Percentiles rank a stretch among this genome's conserved stretches.
phyloP scores from a whole-genome alignment of 176 grass and related monocot genomes.

The Zea luxurians region DNA sequence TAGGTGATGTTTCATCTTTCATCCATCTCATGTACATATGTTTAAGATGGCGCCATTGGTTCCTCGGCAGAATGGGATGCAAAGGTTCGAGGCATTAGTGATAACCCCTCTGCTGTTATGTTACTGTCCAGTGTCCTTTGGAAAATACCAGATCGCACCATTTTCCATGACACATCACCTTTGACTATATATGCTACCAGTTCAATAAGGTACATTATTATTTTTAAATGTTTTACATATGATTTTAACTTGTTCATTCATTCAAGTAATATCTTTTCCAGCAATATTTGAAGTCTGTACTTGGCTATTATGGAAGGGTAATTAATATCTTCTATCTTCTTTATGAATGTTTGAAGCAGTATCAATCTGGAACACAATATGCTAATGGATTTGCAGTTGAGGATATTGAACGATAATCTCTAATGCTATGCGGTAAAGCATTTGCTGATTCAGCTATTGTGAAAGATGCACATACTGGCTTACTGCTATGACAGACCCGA shows the following conservation, averaged over 20 bases:
- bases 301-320: not conserved
- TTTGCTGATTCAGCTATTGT: slow-evolving; percentile 55
- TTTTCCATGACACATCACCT: slow-evolving; percentile 89
- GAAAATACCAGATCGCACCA: slow-evolving; percentile 61
- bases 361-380: slow-evolving; percentile 58
- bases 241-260: slow-evolving; percentile 20
- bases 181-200: slow-evolving; percentile 82
- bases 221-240: not conserved
- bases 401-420: slow-evolving; percentile 73
- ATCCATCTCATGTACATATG: slow-evolving; percentile 64
- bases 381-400: slow-evolving; percentile 70
- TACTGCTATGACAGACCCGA: slow-evolving; percentile 67
- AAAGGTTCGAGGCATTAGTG: slow-evolving; percentile 88
- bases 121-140: slow-evolving; percentile 63
- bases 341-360: slow-evolving; percentile 47
- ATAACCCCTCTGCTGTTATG: slow-evolving; percentile 66
- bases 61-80: slow-evolving; percentile 66
- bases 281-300: not conserved
- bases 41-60: slow-evolving; percentile 83
- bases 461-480: slow-evolving; percentile 57
- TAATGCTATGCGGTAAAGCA: slow-evolving; percentile 87
- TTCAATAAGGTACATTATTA: slow-evolving; percentile 76
- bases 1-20: slow-evolving; percentile 90
- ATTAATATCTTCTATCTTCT: slow-evolving; percentile 11
- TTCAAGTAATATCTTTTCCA: not conserved